Percentiles rank a stretch among this genome's conserved stretches.
phyloP scores from a whole-genome alignment of 768 basidiomycete genomes.

The Ramaria rubella region DNA sequence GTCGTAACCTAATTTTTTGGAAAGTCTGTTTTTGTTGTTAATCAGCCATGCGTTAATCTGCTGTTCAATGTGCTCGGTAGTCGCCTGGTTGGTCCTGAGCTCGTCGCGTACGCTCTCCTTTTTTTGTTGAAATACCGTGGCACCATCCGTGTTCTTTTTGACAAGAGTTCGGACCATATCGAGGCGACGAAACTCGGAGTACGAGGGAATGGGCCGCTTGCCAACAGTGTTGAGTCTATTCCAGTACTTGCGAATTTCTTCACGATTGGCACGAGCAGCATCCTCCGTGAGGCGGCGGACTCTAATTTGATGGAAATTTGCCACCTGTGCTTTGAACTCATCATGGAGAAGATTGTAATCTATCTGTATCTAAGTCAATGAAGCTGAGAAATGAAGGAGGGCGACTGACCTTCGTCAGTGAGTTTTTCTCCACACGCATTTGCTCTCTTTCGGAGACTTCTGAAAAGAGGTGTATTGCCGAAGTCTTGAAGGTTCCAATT shows the following conservation, averaged over 20 bases:
- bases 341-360: background rate
- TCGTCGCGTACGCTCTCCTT: constrained; percentile 1
- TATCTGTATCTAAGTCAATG: background rate
- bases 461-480: constrained; percentile 1
- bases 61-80: background rate
- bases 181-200: constrained; percentile 5
- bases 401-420: background rate
- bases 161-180: background rate
- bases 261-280: constrained; percentile 1
- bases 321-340: background rate
- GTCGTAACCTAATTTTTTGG: constrained; percentile 40
- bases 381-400: background rate
- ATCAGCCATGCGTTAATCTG: constrained; percentile 1
- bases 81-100: background rate
- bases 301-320: background rate
- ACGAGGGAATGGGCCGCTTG: background rate
- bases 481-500: background rate
- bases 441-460: background rate
- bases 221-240: constrained; percentile 1
- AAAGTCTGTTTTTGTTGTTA: constrained; percentile 24
- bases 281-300: background rate
- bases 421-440: background rate
- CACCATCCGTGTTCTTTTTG: background rate
- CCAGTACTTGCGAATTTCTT: constrained; percentile 1
- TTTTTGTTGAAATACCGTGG: background rate